Evolutionary conservation across 345 rosid species (phyloP), one percentile per base, ranked within the genome.

Genomic region (Anastatica hierochuntica): DNA sequence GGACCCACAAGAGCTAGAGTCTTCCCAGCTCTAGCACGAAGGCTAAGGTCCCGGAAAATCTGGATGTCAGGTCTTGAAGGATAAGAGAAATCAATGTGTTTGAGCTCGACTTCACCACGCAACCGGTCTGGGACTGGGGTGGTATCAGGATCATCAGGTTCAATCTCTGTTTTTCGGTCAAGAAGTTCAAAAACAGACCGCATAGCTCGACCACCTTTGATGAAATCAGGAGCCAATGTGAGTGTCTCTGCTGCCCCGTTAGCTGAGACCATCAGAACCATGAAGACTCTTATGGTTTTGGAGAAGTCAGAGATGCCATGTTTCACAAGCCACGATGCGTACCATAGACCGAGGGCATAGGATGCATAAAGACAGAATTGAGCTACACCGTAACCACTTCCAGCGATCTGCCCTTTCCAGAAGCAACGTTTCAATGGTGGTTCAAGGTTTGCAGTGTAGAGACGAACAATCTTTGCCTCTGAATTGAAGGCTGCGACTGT

Each of bases 321-420:
- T 79, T 88, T 92, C 75, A 92, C 98, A 26, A 92, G 98, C 98
- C 96, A 92, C 8, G 98, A 88, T 16, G 96, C 96, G 49, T 92
- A 92, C 98, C 98, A 92, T 46, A 92, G 81, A n/a, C 98, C 96
- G 5, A 92, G 95, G 61, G 98, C 94, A 54, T 92, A 92, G 20
- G 98, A 88, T 51, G 94, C 96, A 43, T 92, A 92, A 20, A 92
- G 94, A 48, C 76, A 60, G 60, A 92, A 92, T 64, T 92, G 98
- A 62, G 98, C 98, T 14, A 92, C 77, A 12, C 98, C 98, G 15
- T 68, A 92, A 21, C 98, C 98, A 49, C 88, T 85, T 61, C 98
- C 98, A 10, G 96, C 96, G 21, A 92, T 85, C 72, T 92, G 96
- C 19, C 98, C 98, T 74, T 92, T 92, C 98, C 98, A 92, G 66